Evolutionary conservation across 148 eudicot species (phyloP), one percentile per base, ranked within the genome.

Genomic region (Beta vulgaris): DNA sequence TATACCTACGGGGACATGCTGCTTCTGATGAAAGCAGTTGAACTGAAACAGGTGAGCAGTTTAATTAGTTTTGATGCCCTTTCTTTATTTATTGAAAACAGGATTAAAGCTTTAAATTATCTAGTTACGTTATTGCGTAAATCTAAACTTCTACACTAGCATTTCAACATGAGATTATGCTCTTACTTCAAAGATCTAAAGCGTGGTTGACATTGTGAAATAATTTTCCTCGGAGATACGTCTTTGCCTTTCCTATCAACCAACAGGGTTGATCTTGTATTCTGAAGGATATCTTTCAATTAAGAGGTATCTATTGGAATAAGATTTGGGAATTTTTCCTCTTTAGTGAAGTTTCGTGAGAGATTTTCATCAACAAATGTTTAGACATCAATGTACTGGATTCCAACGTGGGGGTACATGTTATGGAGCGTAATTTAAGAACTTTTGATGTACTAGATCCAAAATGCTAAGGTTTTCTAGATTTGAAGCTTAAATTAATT

Each of bases 21-120:
- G 88, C 96, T 93, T 84, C 76, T 91, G 67, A 62, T 82, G 66
- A 89, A 83, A 82, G 96, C 98, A 59, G 83, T 84, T 66, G 89
- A 89, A 58, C 69, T 78, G 59, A 88, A 88, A 78, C 89, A 89
- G 96, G 98, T 93, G 31, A 34, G 72, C 29, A n/a, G 23, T 46
- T 31, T 65, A 68, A 2, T 7, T 55, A 11, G 55, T 32, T 61
- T 58, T 37, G 36, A 53, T 16, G 4, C n/a, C n/a, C n/a, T n/a
- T n/a, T n/a, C n/a, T n/a, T n/a, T n/a, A n/a, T n/a, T n/a, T n/a
- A n/a, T n/a, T n/a, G n/a, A n/a, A n/a, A n/a, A n/a, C n/a, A n/a
- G n/a, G n/a, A n/a, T n/a, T n/a, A n/a, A n/a, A n/a, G n/a, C n/a
- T n/a, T n/a, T n/a, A n/a, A n/a, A n/a, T n/a, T n/a, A n/a, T n/a